phyloP scores from a whole-genome alignment of 1,284 basidiomycete genomes.

The Microbotryum saponariae region DNA sequence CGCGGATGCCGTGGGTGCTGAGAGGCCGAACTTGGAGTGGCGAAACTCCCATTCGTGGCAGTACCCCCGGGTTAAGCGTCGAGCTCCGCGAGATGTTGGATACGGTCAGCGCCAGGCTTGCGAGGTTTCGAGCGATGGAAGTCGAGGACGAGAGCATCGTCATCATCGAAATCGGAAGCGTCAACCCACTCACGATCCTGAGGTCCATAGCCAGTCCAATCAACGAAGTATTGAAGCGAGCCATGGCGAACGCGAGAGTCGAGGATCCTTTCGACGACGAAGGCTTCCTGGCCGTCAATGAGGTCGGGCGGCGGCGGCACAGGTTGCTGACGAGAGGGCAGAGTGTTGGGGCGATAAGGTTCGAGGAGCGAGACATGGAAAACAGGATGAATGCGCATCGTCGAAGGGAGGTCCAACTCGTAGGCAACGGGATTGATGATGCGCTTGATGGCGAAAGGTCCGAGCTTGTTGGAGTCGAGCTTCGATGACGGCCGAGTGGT shows the following conservation, averaged over 20 bases:
- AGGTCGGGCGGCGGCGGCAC: conserved; percentile 2
- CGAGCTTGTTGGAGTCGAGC: conserved; percentile 12
- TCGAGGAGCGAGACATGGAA: conserved; percentile 18
- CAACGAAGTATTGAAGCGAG: conserved; percentile 5
- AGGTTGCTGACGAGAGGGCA: background rate
- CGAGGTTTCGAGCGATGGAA: too few species aligned
- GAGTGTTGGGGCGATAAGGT: conserved; percentile 1
- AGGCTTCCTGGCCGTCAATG: background rate
- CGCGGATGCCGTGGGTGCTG: too few species aligned
- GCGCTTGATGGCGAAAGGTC: conserved; percentile 8
- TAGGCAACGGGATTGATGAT: conserved; percentile 4
- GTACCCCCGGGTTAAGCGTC: too few species aligned
- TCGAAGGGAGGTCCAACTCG: conserved; percentile 8
- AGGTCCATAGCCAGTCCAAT: conserved; percentile 11
- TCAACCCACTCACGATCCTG: too few species aligned
- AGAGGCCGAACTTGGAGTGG: too few species aligned
- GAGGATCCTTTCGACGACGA: background rate
- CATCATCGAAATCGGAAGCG: too few species aligned
- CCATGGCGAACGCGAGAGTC: conserved; percentile 1
- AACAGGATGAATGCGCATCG: conserved; percentile 11
- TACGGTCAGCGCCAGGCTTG: too few species aligned
- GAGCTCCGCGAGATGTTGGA: too few species aligned
- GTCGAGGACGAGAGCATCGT: too few species aligned
- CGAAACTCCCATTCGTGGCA: too few species aligned
- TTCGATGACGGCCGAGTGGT: conserved; percentile 15